Evolutionary conservation across 2,329 filamentous ascomycete species (phyloP), one percentile per base, ranked within the genome.

Genomic region (Ploettnerulaceae sp.): DNA sequence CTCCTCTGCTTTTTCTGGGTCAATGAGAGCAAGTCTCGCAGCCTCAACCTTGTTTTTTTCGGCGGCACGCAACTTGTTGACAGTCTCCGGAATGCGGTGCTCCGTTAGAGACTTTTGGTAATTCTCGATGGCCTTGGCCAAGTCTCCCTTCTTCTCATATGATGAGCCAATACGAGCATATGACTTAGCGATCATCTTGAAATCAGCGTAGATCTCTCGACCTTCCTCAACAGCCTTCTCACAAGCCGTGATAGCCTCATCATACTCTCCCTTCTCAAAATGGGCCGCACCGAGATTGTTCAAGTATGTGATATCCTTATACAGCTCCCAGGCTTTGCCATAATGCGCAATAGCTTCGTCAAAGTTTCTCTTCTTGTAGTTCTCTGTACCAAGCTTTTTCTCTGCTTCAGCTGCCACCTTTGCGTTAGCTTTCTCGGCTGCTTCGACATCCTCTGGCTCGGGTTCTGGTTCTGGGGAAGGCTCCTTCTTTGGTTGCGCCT

Each of bases 131-230:
- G 94, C 93, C 50, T 83, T 79, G 45, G 77, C 67, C 8, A 93
- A 72, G 59, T 97, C 85, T 56, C 86, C 88, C 65, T 84, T 71
- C 72, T 89, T 95, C 75, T 98, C 93, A 66, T 97, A 89, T 0
- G 91, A 82, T n/a, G 82, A 79, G 55, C 93, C 93, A 58, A 98
- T 95, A 59, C 93, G 89, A 29, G 90, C 89, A 62, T 93, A 96
- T n/a, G 91, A 87, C 81, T 96, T 97, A 64, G 94, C 90, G 57
- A 98, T 91, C 63, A 90, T 77, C 80, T 98, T 98, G 76, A 97
- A 98, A 71, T 98, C 93, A 54, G 93, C 90, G 47, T 89, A 85
- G 58, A 94, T 82, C 60, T 85, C 78, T 49, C 93, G 88, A 46
- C 93, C 93, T 67, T 97, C 86, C 58, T 94, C 85, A 44, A 95